Percentiles rank a stretch among this genome's conserved stretches.
phyloP scores from a whole-genome alignment of 371 early-diverging fungal genomes.

The Mucor circinelloides region DNA sequence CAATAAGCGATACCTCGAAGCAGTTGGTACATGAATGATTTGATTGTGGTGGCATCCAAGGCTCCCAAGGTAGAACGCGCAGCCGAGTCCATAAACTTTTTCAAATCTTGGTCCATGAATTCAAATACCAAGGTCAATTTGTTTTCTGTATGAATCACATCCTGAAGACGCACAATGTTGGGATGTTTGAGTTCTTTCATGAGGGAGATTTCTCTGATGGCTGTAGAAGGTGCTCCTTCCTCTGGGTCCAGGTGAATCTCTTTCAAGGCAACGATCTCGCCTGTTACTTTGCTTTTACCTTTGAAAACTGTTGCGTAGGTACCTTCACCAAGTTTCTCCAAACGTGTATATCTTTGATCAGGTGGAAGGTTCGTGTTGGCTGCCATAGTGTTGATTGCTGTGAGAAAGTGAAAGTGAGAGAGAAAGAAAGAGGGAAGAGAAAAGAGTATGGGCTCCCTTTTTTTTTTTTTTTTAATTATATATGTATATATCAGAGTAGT shows the following conservation, averaged over 20 bases:
- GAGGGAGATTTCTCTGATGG: conserved; percentile 95
- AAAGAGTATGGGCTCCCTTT: not conserved
- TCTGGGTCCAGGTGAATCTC: conserved; percentile 93
- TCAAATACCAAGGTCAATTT: conserved; percentile 99
- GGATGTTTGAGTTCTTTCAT: conserved; percentile 94
- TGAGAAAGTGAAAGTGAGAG: not conserved
- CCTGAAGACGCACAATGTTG: conserved; percentile 91
- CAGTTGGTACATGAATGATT: conserved; percentile 86
- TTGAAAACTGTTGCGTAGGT: conserved; percentile 99
- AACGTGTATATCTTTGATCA: conserved; percentile 69
- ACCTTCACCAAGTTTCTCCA: conserved; percentile 98
- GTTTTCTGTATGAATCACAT: conserved; percentile 98
- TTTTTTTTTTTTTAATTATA: too few relatives aligned
- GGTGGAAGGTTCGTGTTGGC: conserved; percentile 27
- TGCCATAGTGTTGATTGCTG: conserved; percentile 21
- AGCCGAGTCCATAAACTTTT: conserved; percentile 87
- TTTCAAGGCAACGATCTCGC: conserved; percentile 97
- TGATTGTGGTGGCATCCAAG: conserved; percentile 70
- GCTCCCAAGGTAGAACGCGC: conserved; percentile 60
- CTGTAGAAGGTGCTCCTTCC: conserved; percentile 96
- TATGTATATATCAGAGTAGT: too few relatives aligned
- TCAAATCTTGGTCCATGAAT: conserved; percentile 97
- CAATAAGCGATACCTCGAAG: conserved; percentile 92
- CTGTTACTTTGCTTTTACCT: conserved; percentile 86
- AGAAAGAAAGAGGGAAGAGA: not conserved